A percentile compares a stretch with the other conserved stretches of the same genome.
These are phyloP conservation scores for Rasamsonia emersonii DNA, from an alignment of 2,329 filamentous ascomycete species.

Conservation along the genomic window DNA sequence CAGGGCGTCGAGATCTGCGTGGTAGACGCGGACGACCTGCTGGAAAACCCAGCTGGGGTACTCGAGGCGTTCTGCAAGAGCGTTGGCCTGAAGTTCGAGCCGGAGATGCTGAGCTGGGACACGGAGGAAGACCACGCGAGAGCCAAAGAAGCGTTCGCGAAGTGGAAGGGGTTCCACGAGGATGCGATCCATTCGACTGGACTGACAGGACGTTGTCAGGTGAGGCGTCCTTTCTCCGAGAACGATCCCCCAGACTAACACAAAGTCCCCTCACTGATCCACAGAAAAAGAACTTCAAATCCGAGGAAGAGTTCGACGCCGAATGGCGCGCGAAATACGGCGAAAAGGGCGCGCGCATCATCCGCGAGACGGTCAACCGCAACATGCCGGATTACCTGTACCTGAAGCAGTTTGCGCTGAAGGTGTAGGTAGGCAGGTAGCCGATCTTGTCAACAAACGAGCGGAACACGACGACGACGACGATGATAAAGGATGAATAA, in stretches of 20 bases:
- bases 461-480: constrained; percentile 1
- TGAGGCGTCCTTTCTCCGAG: constrained; percentile 22
- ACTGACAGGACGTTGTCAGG: constrained; percentile 52
- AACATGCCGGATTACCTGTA: constrained; percentile 56
- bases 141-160: constrained; percentile 74
- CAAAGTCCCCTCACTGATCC: constrained; percentile 6
- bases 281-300: constrained; percentile 26
- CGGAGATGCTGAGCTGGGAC: constrained; percentile 78
- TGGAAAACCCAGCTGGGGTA: constrained; percentile 70
- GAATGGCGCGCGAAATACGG: constrained; percentile 57
- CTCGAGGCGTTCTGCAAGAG: constrained; percentile 73
- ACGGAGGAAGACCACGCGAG: constrained; percentile 60
- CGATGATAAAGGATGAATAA: no score
- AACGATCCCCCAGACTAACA: no score
- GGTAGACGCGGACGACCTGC: constrained; percentile 85
- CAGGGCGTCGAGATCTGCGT: constrained; percentile 62
- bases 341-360: constrained; percentile 49
- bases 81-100: constrained; percentile 66
- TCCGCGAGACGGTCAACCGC: constrained; percentile 50
- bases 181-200: constrained; percentile 79
- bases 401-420: constrained; percentile 57
- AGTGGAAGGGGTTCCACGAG: constrained; percentile 96
- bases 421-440: constrained; percentile 26
- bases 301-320: constrained; percentile 48
- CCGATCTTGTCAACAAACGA: background rate